Evolutionary conservation across 1,284 basidiomycete genomes (phyloP), one percentile per base, ranked within the genome.

Genomic region (Boletus sp.): DNA sequence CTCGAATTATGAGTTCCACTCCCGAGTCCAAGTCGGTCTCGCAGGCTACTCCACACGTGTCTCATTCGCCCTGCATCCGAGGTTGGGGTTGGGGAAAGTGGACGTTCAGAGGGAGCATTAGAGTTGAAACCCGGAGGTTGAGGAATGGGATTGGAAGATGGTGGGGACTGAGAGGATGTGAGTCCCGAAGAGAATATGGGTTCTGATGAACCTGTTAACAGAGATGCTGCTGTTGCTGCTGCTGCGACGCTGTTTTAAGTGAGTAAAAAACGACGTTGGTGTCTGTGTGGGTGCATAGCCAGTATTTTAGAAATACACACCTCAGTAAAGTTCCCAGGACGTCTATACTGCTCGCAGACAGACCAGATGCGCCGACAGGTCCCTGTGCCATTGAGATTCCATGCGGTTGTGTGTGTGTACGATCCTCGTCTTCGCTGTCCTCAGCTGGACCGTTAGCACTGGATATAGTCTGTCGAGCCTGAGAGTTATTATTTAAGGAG

Each of bases 321-420:
- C 84, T 88, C 22, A 88, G 69, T n/a, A 88, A 63, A n/a, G 85
- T 86, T 20, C 84, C 85, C 23, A 88, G 68, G n/a, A 88, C 84
- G 57, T 88, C 84, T 29, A 88, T 83, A 58, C 85, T 88, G 33
- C 80, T 84, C 0, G 82, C 79, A 1, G 84, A 86, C 16, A 84
- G 59, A 12, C 64, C 58, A 6, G 62, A 57, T 43, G 57, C 39
- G 44, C 61, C 52, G 32, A 54, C 33, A 20, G 63, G 48, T 42
- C 62, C 57, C 22, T 65, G 59, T 25, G 60, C 38, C 41, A 58
- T 49, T 12, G 58, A 59, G 29, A 55, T 43, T 39, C 42, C 58
- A 48, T 55, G 51, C 10, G 58, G 25, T 39, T 48, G 45, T 16
- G 46, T 20, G 19, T 40, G 49, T 8, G 46, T 25, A 14, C 34